Conservation (phyloP, 2,329 filamentous ascomycete genomes). For the Claviceps pazoutovae region DNA sequence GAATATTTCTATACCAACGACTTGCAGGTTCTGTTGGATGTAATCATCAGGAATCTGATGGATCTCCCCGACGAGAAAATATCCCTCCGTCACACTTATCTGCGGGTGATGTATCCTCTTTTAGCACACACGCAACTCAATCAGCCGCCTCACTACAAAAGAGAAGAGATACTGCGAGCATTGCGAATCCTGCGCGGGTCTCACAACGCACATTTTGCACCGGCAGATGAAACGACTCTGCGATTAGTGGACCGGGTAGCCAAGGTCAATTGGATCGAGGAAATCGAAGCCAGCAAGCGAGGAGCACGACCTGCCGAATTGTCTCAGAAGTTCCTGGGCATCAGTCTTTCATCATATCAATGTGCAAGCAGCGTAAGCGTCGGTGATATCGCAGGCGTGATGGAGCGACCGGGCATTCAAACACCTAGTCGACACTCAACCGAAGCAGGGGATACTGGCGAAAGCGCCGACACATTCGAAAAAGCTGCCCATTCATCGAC, state of each 20-base stretch:
- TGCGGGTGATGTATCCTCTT: constrained; percentile 81
- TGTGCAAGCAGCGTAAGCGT: constrained; percentile 64
- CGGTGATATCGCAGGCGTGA: constrained; percentile 63
- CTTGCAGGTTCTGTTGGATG: constrained; percentile 81
- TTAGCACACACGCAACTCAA: constrained; percentile 84
- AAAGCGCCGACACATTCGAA: constrained; percentile 9
- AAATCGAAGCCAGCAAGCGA: constrained; percentile 21
- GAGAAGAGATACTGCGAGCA: constrained; percentile 65
- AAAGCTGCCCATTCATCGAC: constrained; percentile 9
- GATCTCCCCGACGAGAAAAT: constrained; percentile 76
- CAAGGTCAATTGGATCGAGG: constrained; percentile 54
- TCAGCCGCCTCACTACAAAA: constrained; percentile 81
- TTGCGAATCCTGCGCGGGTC: constrained; percentile 54
- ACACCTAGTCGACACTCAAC: constrained; percentile 53
- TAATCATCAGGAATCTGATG: constrained; percentile 92
- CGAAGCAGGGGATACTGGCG: constrained; percentile 11
- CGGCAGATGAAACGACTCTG: constrained; percentile 66
- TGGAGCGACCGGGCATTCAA: constrained; percentile 69
- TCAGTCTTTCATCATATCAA: constrained; percentile 51
- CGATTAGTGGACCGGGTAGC: constrained; percentile 64
- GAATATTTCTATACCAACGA: constrained; percentile 99
- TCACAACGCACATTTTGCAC: constrained; percentile 61
- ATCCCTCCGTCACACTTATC: constrained; percentile 77
- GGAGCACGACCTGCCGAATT: constrained; percentile 29
- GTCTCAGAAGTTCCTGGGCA: constrained; percentile 50